These are phyloP conservation scores for bread wheat (Triticum aestivum) DNA, from an alignment of 176 grass and related monocot species.

Conservation along the genomic window DNA sequence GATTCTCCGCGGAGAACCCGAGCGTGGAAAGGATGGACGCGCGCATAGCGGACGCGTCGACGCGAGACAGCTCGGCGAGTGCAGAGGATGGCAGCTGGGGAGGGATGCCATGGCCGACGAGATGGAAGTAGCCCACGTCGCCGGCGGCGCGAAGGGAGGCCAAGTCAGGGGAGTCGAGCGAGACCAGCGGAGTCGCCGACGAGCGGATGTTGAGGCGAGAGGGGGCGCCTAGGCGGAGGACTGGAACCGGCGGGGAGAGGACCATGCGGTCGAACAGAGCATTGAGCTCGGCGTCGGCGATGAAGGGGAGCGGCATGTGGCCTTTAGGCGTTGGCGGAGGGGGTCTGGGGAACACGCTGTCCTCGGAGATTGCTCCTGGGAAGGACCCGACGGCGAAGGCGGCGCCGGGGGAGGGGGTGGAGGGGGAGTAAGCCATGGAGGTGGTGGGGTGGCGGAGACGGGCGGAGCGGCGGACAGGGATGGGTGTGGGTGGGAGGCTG, in stretches of 20 bases:
- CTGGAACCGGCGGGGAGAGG: slow-evolving; percentile 19
- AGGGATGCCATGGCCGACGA: slow-evolving; percentile 51
- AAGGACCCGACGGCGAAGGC: not conserved
- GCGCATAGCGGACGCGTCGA: slow-evolving; percentile 1
- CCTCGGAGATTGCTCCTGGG: not conserved
- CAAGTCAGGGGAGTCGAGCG: slow-evolving; percentile 12
- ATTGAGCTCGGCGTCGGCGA: slow-evolving; percentile 44
- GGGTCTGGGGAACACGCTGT: slow-evolving; percentile 36
- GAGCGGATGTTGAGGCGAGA: not conserved
- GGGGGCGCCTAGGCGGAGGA: not conserved
- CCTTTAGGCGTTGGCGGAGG: slow-evolving; percentile 68
- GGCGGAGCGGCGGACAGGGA: not conserved
- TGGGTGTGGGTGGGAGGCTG: not conserved
- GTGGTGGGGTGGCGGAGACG: not conserved
- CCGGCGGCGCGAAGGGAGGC: slow-evolving; percentile 38
- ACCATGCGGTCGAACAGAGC: slow-evolving; percentile 56
- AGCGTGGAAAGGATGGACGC: slow-evolving; percentile 26
- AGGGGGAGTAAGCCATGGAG: slow-evolving; percentile 38
- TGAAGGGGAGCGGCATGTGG: slow-evolving; percentile 23
- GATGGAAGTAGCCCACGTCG: slow-evolving; percentile 74
- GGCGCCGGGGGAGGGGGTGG: slow-evolving; percentile 28
- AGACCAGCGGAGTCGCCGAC: slow-evolving; percentile 38
- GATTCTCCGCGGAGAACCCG: slow-evolving; percentile 41
- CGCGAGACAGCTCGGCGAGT: slow-evolving; percentile 32
- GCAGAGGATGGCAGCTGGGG: slow-evolving; percentile 39